phyloP scores from a whole-genome alignment of 2,329 filamentous ascomycete genomes.

The Colletotrichum melonis region DNA sequence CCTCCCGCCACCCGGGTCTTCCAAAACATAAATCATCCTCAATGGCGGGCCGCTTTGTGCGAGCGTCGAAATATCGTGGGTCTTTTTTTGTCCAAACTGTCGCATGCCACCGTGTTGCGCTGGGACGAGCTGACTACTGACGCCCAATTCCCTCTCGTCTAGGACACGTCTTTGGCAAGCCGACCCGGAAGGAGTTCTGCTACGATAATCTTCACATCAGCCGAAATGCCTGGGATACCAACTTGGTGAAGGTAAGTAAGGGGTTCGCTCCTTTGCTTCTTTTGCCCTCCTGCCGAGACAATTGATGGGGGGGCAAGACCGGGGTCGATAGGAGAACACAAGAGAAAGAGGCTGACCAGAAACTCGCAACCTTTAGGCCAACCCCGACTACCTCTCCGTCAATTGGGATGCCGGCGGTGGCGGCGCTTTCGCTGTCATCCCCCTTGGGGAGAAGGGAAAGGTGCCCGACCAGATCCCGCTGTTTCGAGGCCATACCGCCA shows the following conservation, averaged over 20 bases:
- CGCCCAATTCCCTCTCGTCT: slow-evolving; percentile 36
- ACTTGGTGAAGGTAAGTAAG: slow-evolving; percentile 97
- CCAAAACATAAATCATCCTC: slow-evolving; percentile 35
- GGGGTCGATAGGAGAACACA: background rate
- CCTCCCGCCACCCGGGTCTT: background rate
- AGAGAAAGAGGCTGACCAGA: slow-evolving; percentile 16
- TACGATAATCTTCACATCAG: slow-evolving; percentile 98
- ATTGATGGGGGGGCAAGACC: background rate
- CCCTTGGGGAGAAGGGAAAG: slow-evolving; percentile 88
- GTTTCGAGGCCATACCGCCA: slow-evolving; percentile 94
- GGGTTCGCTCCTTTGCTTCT: background rate
- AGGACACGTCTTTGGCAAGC: slow-evolving; percentile 99
- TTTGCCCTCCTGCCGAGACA: slow-evolving; percentile 14
- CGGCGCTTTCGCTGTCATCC: slow-evolving; percentile 96
- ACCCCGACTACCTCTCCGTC: slow-evolving; percentile 94
- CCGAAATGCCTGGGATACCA: slow-evolving; percentile 99
- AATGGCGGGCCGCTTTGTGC: slow-evolving; percentile 75
- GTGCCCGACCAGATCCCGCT: slow-evolving; percentile 92
- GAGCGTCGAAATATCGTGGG: slow-evolving; percentile 77
- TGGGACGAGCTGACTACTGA: slow-evolving; percentile 40
- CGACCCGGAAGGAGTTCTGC: slow-evolving; percentile 96
- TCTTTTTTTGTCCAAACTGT: slow-evolving; percentile 35
- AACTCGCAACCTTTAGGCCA: slow-evolving; percentile 70
- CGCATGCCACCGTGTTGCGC: slow-evolving; percentile 41
- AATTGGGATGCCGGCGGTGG: slow-evolving; percentile 98